A percentile compares a stretch with the other conserved stretches of the same genome.
These are phyloP conservation scores for Aspergillus awamori DNA, from an alignment of 2,329 filamentous ascomycete genomes.

Conservation along the genomic window DNA sequence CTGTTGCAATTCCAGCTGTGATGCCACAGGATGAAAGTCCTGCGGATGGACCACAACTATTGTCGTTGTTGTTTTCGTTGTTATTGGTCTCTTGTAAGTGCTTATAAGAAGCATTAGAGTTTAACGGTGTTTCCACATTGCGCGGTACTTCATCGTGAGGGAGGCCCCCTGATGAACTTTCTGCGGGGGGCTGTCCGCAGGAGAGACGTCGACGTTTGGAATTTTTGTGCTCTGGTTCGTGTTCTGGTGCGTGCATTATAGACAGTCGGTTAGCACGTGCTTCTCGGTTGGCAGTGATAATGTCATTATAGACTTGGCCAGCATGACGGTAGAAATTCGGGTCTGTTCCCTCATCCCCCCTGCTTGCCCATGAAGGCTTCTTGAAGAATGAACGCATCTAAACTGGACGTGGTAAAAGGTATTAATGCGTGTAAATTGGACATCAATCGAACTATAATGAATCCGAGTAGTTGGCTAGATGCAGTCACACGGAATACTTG, in stretches of 20 bases:
- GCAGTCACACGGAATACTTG: not conserved
- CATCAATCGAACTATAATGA: not conserved
- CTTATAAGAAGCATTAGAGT: not conserved
- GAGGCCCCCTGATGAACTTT: not conserved
- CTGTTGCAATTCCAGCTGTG: not conserved
- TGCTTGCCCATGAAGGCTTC: conserved; percentile 55
- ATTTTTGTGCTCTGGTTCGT: conserved; percentile 4
- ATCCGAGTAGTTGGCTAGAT: not conserved
- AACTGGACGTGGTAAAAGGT: not conserved
- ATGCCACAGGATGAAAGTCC: not conserved
- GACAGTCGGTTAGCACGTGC: conserved; percentile 23
- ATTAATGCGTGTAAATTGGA: not conserved
- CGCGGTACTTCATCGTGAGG: not conserved
- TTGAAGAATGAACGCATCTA: conserved; percentile 58
- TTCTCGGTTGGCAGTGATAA: conserved; percentile 46
- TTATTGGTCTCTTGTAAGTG: not conserved
- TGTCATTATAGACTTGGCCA: conserved; percentile 51
- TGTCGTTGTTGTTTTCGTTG: not conserved
- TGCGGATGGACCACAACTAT: not conserved
- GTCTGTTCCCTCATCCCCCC: conserved; percentile 37
- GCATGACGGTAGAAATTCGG: conserved; percentile 54
- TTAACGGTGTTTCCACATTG: not conserved
- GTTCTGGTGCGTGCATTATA: not conserved
- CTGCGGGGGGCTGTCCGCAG: conserved; percentile 11
- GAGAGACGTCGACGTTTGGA: conserved; percentile 32